Evolutionary conservation across 1,139 yeast species (phyloP).

Genomic region (Yamadazyma dushanensis): DNA sequence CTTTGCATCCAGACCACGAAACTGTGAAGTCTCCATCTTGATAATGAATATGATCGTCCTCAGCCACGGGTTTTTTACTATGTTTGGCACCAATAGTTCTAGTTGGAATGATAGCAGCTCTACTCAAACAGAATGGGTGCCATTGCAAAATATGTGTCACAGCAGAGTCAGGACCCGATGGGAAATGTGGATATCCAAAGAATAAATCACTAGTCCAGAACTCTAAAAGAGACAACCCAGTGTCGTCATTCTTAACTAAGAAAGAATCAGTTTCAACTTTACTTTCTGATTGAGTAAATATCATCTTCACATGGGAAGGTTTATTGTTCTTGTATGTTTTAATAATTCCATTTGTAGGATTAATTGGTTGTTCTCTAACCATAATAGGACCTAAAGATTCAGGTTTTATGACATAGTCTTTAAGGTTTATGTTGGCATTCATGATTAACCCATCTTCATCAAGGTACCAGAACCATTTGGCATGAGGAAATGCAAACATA

Average conservation of each 20-base stretch:
- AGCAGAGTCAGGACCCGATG: constrained; percentile 61
- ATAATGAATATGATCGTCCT: constrained; percentile 45
- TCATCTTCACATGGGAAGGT: constrained; percentile 53
- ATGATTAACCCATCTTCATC: constrained; percentile 75
- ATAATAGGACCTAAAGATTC: constrained; percentile 57
- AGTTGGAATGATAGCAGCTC: constrained; percentile 69
- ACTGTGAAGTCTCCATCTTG: constrained; percentile 64
- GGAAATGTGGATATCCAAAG: constrained; percentile 63
- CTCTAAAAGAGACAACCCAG: constrained; percentile 69
- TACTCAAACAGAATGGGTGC: constrained; percentile 81
- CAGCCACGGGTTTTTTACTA: constrained; percentile 21
- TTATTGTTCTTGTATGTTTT: constrained; percentile 66
- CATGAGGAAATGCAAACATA: constrained; percentile 80
- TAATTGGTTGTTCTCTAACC: constrained; percentile 65
- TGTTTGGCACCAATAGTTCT: constrained; percentile 40
- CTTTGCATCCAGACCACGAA: constrained; percentile 56
- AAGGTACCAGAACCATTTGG: constrained; percentile 82
- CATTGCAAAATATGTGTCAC: constrained; percentile 84
- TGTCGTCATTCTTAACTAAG: constrained; percentile 60
- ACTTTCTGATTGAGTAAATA: constrained; percentile 64
- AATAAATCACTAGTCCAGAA: constrained; percentile 73
- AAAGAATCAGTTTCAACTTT: constrained; percentile 70
- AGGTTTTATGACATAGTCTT: constrained; percentile 56
- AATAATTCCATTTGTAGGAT: constrained; percentile 67
- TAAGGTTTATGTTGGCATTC: constrained; percentile 59